These are phyloP conservation scores for Lasiodiplodia sp. DNA, from an alignment of 2,329 filamentous ascomycete genomes.

Conservation along the genomic window DNA sequence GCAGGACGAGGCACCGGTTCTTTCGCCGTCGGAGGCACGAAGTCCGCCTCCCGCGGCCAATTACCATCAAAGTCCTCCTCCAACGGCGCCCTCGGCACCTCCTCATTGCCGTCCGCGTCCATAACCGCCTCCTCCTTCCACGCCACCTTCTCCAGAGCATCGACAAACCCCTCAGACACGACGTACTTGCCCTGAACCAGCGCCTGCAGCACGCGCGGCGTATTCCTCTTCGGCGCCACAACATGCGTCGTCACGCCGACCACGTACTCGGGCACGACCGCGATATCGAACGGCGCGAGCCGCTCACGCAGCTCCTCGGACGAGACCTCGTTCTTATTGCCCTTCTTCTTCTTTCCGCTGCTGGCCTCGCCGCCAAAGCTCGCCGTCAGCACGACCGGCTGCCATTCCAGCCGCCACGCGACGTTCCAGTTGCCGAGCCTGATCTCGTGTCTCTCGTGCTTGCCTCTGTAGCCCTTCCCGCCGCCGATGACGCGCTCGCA, in stretches of 20 bases:
- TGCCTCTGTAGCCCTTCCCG: conserved; percentile 31
- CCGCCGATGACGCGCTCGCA: conserved; percentile 41
- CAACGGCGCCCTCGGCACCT: conserved; percentile 64
- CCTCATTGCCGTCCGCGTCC: conserved; percentile 67
- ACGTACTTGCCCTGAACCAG: conserved; percentile 82
- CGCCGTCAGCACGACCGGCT: not conserved
- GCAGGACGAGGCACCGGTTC: conserved; percentile 75
- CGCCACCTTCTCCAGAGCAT: conserved; percentile 66
- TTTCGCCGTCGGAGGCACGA: conserved; percentile 76
- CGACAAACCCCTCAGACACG: conserved; percentile 75
- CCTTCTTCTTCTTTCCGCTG: not conserved
- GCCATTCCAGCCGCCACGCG: conserved; percentile 61
- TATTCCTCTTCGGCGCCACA: conserved; percentile 88
- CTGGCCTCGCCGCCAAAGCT: not conserved
- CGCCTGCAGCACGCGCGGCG: conserved; percentile 83
- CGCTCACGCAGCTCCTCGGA: conserved; percentile 63
- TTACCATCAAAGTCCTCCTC: conserved; percentile 79
- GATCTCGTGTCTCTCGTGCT: conserved; percentile 67
- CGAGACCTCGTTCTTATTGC: not conserved
- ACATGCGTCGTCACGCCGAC: conserved; percentile 80
- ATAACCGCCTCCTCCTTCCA: conserved; percentile 64
- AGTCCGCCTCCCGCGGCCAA: conserved; percentile 78
- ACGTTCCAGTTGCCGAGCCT: conserved; percentile 74
- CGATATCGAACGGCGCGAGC: conserved; percentile 88
- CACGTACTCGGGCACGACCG: conserved; percentile 77